Percentiles rank a stretch among this genome's conserved stretches.
Evolutionary conservation across 2,329 filamentous ascomycete species (phyloP).

Genomic region (Aspergillus arachidicola): DNA sequence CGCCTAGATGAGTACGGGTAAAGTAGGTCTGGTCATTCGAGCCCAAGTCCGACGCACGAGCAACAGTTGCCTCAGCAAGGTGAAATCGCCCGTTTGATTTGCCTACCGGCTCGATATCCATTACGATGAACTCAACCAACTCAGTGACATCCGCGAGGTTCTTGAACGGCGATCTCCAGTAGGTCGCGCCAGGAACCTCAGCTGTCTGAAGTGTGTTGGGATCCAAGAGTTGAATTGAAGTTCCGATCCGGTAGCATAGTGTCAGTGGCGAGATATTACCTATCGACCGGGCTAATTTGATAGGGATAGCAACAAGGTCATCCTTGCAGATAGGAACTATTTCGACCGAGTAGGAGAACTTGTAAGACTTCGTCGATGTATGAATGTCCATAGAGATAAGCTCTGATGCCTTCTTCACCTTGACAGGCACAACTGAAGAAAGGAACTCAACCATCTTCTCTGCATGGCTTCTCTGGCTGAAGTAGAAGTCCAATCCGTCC

Average conservation of each 20-base stretch:
- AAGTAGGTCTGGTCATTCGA: conserved; percentile 86
- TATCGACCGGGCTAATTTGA: conserved; percentile 81
- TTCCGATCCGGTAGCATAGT: conserved; percentile 86
- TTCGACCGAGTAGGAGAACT: conserved; percentile 88
- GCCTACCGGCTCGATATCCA: conserved; percentile 86
- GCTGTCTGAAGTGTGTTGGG: conserved; percentile 87
- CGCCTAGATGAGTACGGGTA: conserved; percentile 85
- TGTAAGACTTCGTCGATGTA: conserved; percentile 88
- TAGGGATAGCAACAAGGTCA: conserved; percentile 88
- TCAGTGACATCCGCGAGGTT: conserved; percentile 82
- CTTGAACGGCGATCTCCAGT: conserved; percentile 88
- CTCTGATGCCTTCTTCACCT: conserved; percentile 83
- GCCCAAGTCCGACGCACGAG: conserved; percentile 82
- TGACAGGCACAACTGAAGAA: conserved; percentile 75
- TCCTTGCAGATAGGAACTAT: conserved; percentile 96
- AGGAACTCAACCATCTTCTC: conserved; percentile 92
- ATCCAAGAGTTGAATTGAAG: conserved; percentile 85
- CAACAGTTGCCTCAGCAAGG: conserved; percentile 85
- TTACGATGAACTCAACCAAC: conserved; percentile 87
- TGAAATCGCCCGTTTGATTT: conserved; percentile 77
- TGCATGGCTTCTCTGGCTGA: conserved; percentile 83
- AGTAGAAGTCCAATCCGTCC: conserved; percentile 96
- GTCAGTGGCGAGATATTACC: conserved; percentile 88
- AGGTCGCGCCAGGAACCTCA: conserved; percentile 78
- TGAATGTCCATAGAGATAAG: conserved; percentile 93